Conservation (phyloP, 805 yeast species). For the Candida vartiovaarae region DNA sequence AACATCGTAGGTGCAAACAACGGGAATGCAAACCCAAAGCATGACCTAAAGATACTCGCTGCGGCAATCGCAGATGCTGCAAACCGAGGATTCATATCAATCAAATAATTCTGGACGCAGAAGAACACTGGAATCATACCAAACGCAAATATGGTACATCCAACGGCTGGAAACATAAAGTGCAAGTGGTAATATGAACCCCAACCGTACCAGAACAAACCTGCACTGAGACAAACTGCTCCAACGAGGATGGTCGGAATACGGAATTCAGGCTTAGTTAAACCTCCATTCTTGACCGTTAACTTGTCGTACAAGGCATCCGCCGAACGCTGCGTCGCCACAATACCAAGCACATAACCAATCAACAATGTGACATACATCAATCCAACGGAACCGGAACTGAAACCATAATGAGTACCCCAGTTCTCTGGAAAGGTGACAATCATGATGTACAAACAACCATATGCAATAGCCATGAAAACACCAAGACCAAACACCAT, state of each 20-base stretch:
- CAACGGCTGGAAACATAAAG: constrained; percentile 61
- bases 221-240: constrained; percentile 49
- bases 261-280: constrained; percentile 54
- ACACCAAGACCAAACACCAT: constrained; percentile 57
- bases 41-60: constrained; percentile 58
- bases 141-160: constrained; percentile 52
- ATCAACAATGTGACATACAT: constrained; percentile 52
- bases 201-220: constrained; percentile 70
- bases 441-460: constrained; percentile 57
- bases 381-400: constrained; percentile 44
- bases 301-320: constrained; percentile 33
- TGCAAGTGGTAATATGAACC: constrained; percentile 46
- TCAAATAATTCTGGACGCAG: constrained; percentile 58
- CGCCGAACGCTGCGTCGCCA: constrained; percentile 40
- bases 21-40: constrained; percentile 66
- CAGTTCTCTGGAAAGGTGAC: constrained; percentile 53
- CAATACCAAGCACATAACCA: constrained; percentile 45
- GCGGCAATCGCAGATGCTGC: constrained; percentile 69
- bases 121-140: constrained; percentile 60
- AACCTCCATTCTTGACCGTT: constrained; percentile 40
- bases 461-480: constrained; percentile 60
- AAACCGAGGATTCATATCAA: constrained; percentile 61
- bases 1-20: constrained; percentile 57
- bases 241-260: constrained; percentile 43
- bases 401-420: constrained; percentile 38